Base-by-base conservation (phyloP, 805 yeast genomes). In the Yamadazyma kitorensis region DNA sequence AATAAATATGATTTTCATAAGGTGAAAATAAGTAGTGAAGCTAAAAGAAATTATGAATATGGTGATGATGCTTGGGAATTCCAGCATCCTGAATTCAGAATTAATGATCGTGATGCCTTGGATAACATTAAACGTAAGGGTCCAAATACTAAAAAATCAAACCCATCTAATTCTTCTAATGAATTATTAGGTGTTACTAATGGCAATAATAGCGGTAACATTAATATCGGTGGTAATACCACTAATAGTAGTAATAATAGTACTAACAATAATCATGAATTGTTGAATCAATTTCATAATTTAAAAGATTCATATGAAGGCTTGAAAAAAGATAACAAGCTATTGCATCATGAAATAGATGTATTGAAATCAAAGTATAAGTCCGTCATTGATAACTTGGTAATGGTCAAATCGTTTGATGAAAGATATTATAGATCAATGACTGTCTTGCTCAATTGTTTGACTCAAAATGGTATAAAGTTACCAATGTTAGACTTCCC, bases 1-100 rank as follows among this genome's bases (percentile, higher is more conserved):
- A 93, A 93, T 70, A 93, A 93, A 61, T 93, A 93, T 55, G 98
- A 91, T 60, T 93, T 93, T 68, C 98, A 93, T 68, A 93, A 93
- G 63, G 95, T 93, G 28, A 86, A 91, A 54, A 70, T 78, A 29
- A 67, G 84, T 25, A 75, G 70, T 38, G 88, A 80, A 46, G 84
- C 77, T 41, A 74, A 72, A 48, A 54, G 51, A 40, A 51, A 43
- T 31, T 61, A 69, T 40, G 77, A 78, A 39, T 79, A 80, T 49
- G 85, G 88, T 24, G 87, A 81, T 37, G 78, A 82, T 57, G 80
- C 89, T 14, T 91, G 98, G 97, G 97, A 91, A 57, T 91, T 93
- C 65, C 79, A 80, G 53, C 98, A 93, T 57, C 95, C 96, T 0
- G 86, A 80, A 44, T 93, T 93, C 59, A 75, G 75, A 45, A 75